A percentile compares a stretch with the other conserved stretches of the same genome.
phyloP scores from a whole-genome alignment of 768 basidiomycete genomes.

The Boletus subcaerulescens region DNA sequence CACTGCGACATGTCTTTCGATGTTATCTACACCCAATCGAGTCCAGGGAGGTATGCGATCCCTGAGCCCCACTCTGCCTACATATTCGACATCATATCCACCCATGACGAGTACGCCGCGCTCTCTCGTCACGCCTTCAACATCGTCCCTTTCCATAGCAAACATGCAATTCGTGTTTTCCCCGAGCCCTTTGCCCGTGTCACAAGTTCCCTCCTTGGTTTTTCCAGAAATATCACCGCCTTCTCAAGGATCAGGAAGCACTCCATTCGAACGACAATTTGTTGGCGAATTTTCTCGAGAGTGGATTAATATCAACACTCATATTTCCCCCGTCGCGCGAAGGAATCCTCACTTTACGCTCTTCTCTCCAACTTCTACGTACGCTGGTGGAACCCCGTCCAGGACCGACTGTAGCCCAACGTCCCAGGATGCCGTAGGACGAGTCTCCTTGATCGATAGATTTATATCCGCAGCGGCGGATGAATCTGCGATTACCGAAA shows the following conservation, averaged over 20 bases:
- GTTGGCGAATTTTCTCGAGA: constrained; percentile 14
- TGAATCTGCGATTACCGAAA: constrained; percentile 4
- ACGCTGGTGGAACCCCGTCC: not conserved
- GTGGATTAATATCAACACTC: constrained; percentile 16
- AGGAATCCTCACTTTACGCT: not conserved
- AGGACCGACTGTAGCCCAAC: not conserved
- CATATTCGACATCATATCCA: not conserved
- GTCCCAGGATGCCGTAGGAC: constrained; percentile 11
- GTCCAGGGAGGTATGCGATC: not conserved
- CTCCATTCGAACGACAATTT: constrained; percentile 32
- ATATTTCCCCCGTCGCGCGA: constrained; percentile 25
- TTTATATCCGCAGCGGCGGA: constrained; percentile 26
- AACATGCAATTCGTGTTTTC: constrained; percentile 22
- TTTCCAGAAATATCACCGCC: constrained; percentile 29
- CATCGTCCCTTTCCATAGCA: constrained; percentile 8
- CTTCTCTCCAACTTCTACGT: constrained; percentile 7
- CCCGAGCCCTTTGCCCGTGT: constrained; percentile 26
- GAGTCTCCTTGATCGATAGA: constrained; percentile 27
- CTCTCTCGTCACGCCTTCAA: constrained; percentile 6
- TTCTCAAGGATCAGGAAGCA: constrained; percentile 21
- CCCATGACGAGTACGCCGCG: constrained; percentile 6
- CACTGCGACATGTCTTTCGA: not conserved
- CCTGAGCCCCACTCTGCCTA: not conserved
- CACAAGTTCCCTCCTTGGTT: constrained; percentile 14
- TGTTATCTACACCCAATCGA: constrained; percentile 16